A percentile compares a stretch with the other conserved stretches of the same genome.
These are phyloP conservation scores for Porodaedalea pini DNA, from an alignment of 1,284 basidiomycete genomes.

Conservation along the genomic window DNA sequence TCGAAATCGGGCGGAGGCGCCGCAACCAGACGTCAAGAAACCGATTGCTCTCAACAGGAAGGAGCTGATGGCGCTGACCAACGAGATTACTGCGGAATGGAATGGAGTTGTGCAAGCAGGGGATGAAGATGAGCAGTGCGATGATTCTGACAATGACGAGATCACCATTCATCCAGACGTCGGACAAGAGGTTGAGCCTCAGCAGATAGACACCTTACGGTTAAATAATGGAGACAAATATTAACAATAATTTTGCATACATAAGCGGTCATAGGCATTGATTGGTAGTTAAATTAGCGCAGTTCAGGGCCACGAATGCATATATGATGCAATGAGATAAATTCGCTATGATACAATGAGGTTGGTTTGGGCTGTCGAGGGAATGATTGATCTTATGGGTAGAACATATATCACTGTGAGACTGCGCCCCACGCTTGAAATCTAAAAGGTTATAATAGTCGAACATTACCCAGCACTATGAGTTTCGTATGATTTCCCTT, in stretches of 20 bases:
- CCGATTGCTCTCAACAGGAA: not conserved
- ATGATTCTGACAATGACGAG: not conserved
- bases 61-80: not conserved
- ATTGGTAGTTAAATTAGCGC: not conserved
- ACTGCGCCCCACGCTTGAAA: not conserved
- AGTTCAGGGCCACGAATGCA: not conserved
- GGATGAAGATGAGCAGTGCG: not conserved
- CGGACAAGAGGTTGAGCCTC: not conserved
- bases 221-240: not conserved
- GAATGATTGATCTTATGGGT: not conserved
- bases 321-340: not conserved
- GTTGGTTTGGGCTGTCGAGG: not conserved
- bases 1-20: conserved; percentile 21
- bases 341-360: conserved; percentile 8
- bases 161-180: not conserved
- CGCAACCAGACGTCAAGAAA: not conserved
- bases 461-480: conserved; percentile 2
- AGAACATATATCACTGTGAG: not conserved
- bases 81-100: conserved; percentile 10
- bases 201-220: not conserved
- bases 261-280: no score
- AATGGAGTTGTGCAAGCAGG: conserved; percentile 2
- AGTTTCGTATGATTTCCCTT: not conserved
- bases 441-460: conserved; percentile 1
- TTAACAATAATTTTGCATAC: not conserved